Evolutionary conservation across 495 filamentous ascomycete species (phyloP), one percentile per base, ranked within the genome.

Genomic region (Penicillium angulare): DNA sequence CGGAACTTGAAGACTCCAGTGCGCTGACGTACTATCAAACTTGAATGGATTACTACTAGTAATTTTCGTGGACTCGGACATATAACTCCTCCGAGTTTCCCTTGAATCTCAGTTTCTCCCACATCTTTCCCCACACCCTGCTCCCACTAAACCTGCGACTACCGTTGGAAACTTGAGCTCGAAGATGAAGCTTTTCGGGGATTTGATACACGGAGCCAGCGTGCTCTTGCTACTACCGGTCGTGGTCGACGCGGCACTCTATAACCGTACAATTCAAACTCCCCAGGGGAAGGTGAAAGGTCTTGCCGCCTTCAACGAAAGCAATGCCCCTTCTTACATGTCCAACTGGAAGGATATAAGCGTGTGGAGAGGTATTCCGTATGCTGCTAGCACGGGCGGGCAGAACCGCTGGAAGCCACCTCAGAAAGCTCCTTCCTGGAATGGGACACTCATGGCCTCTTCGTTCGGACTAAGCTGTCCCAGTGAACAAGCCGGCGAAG

Each of bases 321-420:
- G 17, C 17, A 21, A 5, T 22, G 36, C 36, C 17, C 23, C 24
- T 31, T 31, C 42, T 32, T n/a, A 6, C 17, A 18, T 78, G 73
- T 12, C 63, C 52, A 31, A 47, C 55, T 18, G 89, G 72, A 32
- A 69, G 33, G 2, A 89, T 64, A 45, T 88, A 79, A 27, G 47
- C 10, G 47, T 50, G 10, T 56, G 53, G 47, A 56, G 51, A 20
- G 43, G 43, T 15, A 49, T 56, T 38, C 54, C 54, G 8, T 56
- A 43, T 39, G 54, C 54, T 6, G 43, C 54, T 3, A 44, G 26
- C 8, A 51, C 54, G 7, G 49, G 48, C 4, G 43, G 43, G 8
- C 9, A 45, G n/a, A 56, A 56, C 38, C 54, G 54, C 5, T 56
- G 48, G 48, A 52, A 42, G 9, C 47, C 54, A 2, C 54, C 54